Percentiles rank a stretch among this genome's conserved stretches.
phyloP scores from a whole-genome alignment of 192 early-diverging fungal genomes.

The Umbelopsis ramanniana region DNA sequence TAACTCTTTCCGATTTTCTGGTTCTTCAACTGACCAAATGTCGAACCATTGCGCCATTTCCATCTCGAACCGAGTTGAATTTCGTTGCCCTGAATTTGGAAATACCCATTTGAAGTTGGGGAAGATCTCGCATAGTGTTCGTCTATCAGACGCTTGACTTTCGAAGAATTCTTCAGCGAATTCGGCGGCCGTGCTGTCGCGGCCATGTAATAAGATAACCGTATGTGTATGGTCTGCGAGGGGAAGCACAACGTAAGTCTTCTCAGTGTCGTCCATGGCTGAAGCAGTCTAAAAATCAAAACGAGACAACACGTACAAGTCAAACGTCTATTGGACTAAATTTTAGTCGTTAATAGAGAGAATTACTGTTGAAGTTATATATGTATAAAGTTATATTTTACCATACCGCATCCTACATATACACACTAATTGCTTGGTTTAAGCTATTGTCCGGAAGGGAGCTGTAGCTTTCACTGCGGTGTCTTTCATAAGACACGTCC shows the following conservation, averaged over 20 bases:
- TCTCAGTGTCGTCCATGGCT: background rate
- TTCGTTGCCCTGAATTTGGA: background rate
- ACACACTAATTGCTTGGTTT: too few relatives aligned
- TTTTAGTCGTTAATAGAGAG: too few relatives aligned
- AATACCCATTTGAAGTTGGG: slow-evolving; percentile 20
- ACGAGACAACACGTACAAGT: background rate
- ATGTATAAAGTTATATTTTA: too few relatives aligned
- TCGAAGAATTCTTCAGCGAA: slow-evolving; percentile 19
- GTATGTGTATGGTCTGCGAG: background rate
- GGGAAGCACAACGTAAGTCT: background rate
- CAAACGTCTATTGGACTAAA: too few relatives aligned
- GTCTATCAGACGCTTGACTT: slow-evolving; percentile 2
- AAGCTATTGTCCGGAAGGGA: too few relatives aligned
- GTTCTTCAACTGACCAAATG: slow-evolving; percentile 20
- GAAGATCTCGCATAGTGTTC: background rate
- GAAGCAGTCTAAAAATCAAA: background rate
- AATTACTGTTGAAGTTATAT: too few relatives aligned
- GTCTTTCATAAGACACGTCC: too few relatives aligned
- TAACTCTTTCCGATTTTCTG: slow-evolving; percentile 13
- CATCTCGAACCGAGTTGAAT: slow-evolving; percentile 11
- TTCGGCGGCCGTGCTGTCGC: slow-evolving; percentile 11
- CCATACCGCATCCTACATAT: too few relatives aligned
- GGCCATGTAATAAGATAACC: slow-evolving; percentile 15
- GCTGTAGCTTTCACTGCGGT: too few relatives aligned
- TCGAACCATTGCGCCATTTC: slow-evolving; percentile 5